phyloP scores from a whole-genome alignment of 352 stramenopile genomes.

The Globisporangium radiosum region DNA sequence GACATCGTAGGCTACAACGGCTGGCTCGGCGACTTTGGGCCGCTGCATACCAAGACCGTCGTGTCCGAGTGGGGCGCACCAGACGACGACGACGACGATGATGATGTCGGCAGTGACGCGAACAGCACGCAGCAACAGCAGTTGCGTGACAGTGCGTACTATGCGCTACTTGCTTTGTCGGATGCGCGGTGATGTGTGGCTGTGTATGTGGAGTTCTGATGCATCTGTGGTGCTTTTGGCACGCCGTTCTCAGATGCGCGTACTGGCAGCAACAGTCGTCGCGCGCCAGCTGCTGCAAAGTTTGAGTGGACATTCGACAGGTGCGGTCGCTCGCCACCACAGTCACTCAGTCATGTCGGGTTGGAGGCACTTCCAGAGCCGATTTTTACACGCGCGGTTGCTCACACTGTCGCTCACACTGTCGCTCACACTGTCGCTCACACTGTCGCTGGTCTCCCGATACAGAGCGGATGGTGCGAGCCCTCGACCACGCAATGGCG shows the following conservation, averaged over 20 bases:
- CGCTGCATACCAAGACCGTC: constrained; percentile 67
- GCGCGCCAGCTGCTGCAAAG: neutral
- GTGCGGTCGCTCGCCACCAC: neutral
- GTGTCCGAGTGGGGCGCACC: constrained; percentile 35
- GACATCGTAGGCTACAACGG: constrained; percentile 47
- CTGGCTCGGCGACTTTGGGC: constrained; percentile 72
- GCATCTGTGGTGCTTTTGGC: no score
- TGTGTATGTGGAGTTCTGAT: neutral
- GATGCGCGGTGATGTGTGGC: no score
- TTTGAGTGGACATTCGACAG: constrained; percentile 1
- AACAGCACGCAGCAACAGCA: no score
- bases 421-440: no score
- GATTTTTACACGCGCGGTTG: neutral
- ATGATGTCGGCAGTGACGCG: neutral
- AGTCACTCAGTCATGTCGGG: no score
- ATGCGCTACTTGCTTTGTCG: neutral
- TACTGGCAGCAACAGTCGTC: neutral
- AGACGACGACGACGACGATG: constrained; percentile 16
- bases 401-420: neutral
- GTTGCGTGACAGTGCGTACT: no score
- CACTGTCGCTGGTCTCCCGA: no score
- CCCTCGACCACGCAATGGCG: neutral
- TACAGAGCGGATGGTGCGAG: neutral
- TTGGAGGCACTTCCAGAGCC: no score
- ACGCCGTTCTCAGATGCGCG: no score